A percentile compares a stretch with the other conserved stretches of the same genome.
These are phyloP conservation scores for Cytospora piceae DNA, from an alignment of 2,329 filamentous ascomycete genomes.

Conservation along the genomic window DNA sequence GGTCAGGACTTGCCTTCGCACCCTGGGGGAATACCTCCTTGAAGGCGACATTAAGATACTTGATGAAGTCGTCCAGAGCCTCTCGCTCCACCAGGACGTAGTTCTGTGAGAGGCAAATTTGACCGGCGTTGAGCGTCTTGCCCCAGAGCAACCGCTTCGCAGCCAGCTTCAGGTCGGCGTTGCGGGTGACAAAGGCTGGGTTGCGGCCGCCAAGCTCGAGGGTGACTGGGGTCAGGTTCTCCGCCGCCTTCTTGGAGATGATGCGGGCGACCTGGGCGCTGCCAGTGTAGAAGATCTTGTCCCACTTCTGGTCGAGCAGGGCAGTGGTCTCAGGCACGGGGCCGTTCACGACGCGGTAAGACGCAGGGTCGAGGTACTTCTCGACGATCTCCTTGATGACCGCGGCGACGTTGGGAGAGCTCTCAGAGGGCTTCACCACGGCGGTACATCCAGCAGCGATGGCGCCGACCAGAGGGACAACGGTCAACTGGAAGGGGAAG, in stretches of 20 bases:
- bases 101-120: slow-evolving; percentile 92
- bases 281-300: slow-evolving; percentile 98
- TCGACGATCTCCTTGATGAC: slow-evolving; percentile 79
- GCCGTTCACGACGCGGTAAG: slow-evolving; percentile 81
- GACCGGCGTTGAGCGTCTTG: slow-evolving; percentile 84
- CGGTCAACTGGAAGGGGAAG: slow-evolving; percentile 81
- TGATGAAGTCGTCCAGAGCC: slow-evolving; percentile 72
- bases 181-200: slow-evolving; percentile 87
- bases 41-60: slow-evolving; percentile 71
- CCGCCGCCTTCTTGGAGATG: slow-evolving; percentile 85
- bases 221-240: slow-evolving; percentile 82
- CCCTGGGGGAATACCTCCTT: slow-evolving; percentile 85
- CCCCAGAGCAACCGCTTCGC: slow-evolving; percentile 87
- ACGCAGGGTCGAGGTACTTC: slow-evolving; percentile 73
- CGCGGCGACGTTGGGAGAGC: slow-evolving; percentile 74
- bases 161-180: slow-evolving; percentile 77
- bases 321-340: slow-evolving; percentile 78
- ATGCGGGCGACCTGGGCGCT: slow-evolving; percentile 79
- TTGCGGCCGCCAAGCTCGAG: slow-evolving; percentile 92
- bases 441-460: slow-evolving; percentile 92
- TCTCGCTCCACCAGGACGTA: slow-evolving; percentile 83
- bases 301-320: slow-evolving; percentile 87
- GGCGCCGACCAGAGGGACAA: slow-evolving; percentile 82
- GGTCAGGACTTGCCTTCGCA: slow-evolving; percentile 76
- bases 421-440: slow-evolving; percentile 89